A percentile compares a stretch with the other conserved stretches of the same genome.
These are phyloP conservation scores for Clathrospora elynae DNA, from an alignment of 2,329 filamentous ascomycete species.

Conservation along the genomic window DNA sequence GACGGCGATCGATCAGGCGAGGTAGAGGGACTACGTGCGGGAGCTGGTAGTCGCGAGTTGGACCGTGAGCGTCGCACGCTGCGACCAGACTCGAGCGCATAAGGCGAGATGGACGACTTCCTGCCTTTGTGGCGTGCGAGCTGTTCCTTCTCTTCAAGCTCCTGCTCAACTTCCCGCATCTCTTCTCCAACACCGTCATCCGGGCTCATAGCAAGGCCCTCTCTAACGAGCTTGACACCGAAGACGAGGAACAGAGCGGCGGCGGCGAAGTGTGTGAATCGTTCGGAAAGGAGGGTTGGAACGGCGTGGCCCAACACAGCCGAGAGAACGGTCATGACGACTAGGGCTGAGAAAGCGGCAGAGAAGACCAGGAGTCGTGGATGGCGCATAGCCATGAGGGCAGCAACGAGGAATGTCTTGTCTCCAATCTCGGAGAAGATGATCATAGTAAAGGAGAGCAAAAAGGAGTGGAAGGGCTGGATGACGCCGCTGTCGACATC, in stretches of 20 bases:
- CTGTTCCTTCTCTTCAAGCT: conserved; percentile 91
- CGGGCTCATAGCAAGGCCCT: conserved; percentile 86
- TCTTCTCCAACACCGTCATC: conserved; percentile 94
- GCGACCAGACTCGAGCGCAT: conserved; percentile 80
- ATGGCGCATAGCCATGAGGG: conserved; percentile 99
- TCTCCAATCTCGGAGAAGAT: conserved; percentile 95
- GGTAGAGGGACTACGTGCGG: conserved; percentile 77
- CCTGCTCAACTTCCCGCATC: conserved; percentile 95
- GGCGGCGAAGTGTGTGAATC: conserved; percentile 86
- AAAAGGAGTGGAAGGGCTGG: conserved; percentile 82
- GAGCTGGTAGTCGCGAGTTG: conserved; percentile 77
- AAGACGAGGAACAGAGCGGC: conserved; percentile 87
- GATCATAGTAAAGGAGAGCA: conserved; percentile 96
- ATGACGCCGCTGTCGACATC: conserved; percentile 67
- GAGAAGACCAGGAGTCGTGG: conserved; percentile 91
- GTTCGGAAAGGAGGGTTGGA: conserved; percentile 85
- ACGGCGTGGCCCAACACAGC: conserved; percentile 91
- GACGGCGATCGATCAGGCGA: conserved; percentile 52
- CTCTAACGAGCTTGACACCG: conserved; percentile 78
- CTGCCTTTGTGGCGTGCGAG: conserved; percentile 67
- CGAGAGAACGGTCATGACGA: conserved; percentile 94
- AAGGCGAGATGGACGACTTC: conserved; percentile 72
- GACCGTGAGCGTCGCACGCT: conserved; percentile 70
- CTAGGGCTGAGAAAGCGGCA: conserved; percentile 87
- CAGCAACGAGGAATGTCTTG: conserved; percentile 97